Conservation (phyloP, 352 stramenopile genomes). For the Pythium scleroteichum region DNA sequence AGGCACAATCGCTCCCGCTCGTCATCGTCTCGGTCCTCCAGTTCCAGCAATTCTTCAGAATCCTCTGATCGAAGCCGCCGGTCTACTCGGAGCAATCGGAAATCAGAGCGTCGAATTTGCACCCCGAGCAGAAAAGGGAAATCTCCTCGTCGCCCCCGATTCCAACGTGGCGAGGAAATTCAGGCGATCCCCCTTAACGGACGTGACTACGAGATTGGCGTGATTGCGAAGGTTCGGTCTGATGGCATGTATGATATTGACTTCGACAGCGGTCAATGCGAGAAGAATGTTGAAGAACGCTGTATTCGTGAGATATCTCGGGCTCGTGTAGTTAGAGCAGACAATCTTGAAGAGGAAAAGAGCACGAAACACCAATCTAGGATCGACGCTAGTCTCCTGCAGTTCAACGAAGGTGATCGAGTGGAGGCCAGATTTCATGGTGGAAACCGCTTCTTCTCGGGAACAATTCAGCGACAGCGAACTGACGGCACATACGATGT, state of each 20-base stretch:
- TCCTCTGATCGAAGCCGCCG: slow-evolving; percentile 28
- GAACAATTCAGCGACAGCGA: slow-evolving; percentile 47
- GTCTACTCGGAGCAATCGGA: slow-evolving; percentile 35
- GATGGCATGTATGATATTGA: slow-evolving; percentile 70
- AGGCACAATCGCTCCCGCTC: slow-evolving; percentile 40
- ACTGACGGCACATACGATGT: slow-evolving; percentile 67
- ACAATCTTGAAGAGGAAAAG: slow-evolving; percentile 20
- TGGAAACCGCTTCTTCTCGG: slow-evolving; percentile 40
- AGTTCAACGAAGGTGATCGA: slow-evolving; percentile 42
- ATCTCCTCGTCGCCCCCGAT: slow-evolving; percentile 27
- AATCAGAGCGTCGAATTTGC: slow-evolving; percentile 33
- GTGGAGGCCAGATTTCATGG: slow-evolving; percentile 51
- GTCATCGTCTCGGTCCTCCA: slow-evolving; percentile 37
- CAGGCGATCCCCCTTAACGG: slow-evolving; percentile 56
- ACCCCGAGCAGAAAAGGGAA: slow-evolving; percentile 12
- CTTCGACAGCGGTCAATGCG: slow-evolving; percentile 56
- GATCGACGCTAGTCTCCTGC: slow-evolving; percentile 24
- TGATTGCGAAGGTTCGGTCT: slow-evolving; percentile 48
- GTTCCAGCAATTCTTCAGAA: slow-evolving; percentile 33
- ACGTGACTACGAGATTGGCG: slow-evolving; percentile 48
- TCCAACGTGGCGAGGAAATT: slow-evolving; percentile 59
- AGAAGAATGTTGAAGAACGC: slow-evolving; percentile 57
- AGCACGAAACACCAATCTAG: slow-evolving; percentile 16
- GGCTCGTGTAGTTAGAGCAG: slow-evolving; percentile 35
- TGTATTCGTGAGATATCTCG: slow-evolving; percentile 45